Base-by-base conservation (phyloP, 352 stramenopile species). In the Elongisporangium prolatum region DNA sequence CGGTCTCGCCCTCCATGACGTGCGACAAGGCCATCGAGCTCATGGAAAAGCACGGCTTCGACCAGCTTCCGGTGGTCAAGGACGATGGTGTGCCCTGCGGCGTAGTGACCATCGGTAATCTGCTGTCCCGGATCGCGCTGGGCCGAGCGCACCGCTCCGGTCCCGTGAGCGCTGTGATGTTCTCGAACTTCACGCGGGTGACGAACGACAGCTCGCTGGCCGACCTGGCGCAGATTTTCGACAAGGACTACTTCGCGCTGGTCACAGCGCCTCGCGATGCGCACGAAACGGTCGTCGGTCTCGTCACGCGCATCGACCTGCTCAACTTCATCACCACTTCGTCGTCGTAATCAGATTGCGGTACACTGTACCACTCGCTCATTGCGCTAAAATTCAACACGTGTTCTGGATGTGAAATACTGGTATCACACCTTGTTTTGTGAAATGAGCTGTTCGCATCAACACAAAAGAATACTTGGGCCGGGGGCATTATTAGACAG, bases 251-350 rank as follows among this genome's bases (percentile, higher is more conserved):
- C 59, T 99, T 97, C 68, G 92, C 87, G 13, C 75, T 98, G 52
- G 88, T 98, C 37, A 86, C 78, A 21, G 69, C 74, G n/a, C 50
- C 64, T 49, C 84, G 72, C 51, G 95, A 87, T 61, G 76, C 69
- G 20, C 82, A 86, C 57, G 71, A 69, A 52, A 77, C 83, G 60
- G 86, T 98, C 59, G 89, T 84, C 50, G 94, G 94, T 21, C 92
- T 99, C 52, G 95, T 97, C 28, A 98, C 93, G 56, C 75, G 96
- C 21, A 98, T 99, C 73, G 96, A 99, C 72, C 74, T 99, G 57
- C 78, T 99, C 61, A 97, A 97, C 68, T 98, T 93, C 79, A 97
- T 98, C 68, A 93, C 89, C 9, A 76, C 14, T 9, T 40, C 21
- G 10, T 22, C 21, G 22, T 11, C 16, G 28, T 48, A 44, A 18